Percentiles rank a stretch among this genome's conserved stretches.
These are phyloP conservation scores for Suillus sp. DNA, from an alignment of 768 basidiomycete species.

Conservation along the genomic window DNA sequence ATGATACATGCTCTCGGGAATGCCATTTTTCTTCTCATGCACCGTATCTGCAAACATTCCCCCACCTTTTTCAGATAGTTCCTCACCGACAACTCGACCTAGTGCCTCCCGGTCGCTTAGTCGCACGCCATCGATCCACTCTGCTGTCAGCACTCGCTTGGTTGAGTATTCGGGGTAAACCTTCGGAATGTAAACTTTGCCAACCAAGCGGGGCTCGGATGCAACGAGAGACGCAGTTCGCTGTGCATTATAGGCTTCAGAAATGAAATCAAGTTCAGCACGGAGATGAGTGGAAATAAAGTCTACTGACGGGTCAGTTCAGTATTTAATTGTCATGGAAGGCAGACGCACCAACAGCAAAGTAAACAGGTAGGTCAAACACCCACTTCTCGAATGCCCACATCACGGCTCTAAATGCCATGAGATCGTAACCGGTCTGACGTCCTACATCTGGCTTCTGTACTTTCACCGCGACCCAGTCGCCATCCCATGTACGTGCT, in stretches of 20 bases:
- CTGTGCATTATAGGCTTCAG: constrained; percentile 78
- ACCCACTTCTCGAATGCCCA: constrained; percentile 78
- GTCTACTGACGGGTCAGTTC: constrained; percentile 41
- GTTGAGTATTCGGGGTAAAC: constrained; percentile 75
- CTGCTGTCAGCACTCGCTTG: constrained; percentile 77
- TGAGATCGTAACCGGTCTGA: constrained; percentile 86
- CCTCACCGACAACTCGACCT: constrained; percentile 58
- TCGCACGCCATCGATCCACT: constrained; percentile 82
- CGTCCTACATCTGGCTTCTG: constrained; percentile 88
- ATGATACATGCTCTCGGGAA: constrained; percentile 1
- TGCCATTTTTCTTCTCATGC: constrained; percentile 4
- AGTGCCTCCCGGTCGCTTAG: constrained; percentile 65
- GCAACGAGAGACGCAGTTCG: constrained; percentile 70
- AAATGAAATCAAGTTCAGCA: constrained; percentile 78
- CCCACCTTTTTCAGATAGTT: not conserved
- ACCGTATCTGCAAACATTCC: constrained; percentile 4
- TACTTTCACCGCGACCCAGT: constrained; percentile 90
- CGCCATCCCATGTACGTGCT: constrained; percentile 55
- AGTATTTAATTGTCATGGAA: constrained; percentile 1
- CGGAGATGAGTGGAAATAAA: constrained; percentile 82
- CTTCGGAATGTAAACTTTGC: constrained; percentile 76
- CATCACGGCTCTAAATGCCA: constrained; percentile 69
- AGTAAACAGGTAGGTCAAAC: constrained; percentile 86
- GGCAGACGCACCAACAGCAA: constrained; percentile 61
- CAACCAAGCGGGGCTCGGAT: constrained; percentile 66